Conservation (phyloP, 345 rosid genomes). For the Gossypium australe region DNA sequence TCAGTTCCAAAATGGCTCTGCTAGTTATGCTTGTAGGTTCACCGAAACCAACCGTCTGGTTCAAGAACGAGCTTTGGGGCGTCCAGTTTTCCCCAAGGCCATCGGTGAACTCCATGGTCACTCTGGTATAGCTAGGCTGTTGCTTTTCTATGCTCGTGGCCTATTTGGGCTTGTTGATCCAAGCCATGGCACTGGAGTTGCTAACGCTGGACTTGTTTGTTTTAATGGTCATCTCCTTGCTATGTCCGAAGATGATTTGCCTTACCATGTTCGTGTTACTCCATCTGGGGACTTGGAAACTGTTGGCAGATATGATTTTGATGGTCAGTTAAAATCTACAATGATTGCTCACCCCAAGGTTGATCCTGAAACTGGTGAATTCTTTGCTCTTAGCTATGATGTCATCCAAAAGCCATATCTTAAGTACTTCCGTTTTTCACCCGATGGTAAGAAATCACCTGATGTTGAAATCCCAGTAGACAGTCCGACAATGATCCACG, state of each 20-base stretch:
- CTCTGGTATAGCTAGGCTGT: constrained; percentile 78
- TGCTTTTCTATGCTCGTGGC: constrained; percentile 70
- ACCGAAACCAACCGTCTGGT: constrained; percentile 65
- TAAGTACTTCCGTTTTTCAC: constrained; percentile 66
- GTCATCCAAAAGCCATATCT: constrained; percentile 71
- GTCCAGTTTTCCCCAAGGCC: constrained; percentile 77
- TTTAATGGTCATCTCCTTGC: constrained; percentile 66
- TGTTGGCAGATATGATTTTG: constrained; percentile 55
- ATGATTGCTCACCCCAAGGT: constrained; percentile 94
- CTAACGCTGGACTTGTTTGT: constrained; percentile 82
- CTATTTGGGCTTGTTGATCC: constrained; percentile 63
- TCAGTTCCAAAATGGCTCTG: constrained; percentile 43
- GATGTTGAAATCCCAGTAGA: constrained; percentile 65
- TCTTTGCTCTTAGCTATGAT: constrained; percentile 80
- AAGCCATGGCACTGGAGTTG: constrained; percentile 64
- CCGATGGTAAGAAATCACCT: constrained; percentile 51
- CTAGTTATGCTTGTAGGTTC: constrained; percentile 72
- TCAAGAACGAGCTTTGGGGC: constrained; percentile 61
- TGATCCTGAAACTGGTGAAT: constrained; percentile 62
- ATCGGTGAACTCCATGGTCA: constrained; percentile 92
- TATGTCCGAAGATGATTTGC: constrained; percentile 86
- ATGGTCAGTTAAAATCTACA: constrained; percentile 51
- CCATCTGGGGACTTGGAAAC: constrained; percentile 60
- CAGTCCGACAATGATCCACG: constrained; percentile 85
- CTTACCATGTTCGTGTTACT: constrained; percentile 64